Percentiles rank a stretch among this genome's conserved stretches.
Conservation (phyloP, 2,329 filamentous ascomycete species). For the Thyridium curvatum region DNA sequence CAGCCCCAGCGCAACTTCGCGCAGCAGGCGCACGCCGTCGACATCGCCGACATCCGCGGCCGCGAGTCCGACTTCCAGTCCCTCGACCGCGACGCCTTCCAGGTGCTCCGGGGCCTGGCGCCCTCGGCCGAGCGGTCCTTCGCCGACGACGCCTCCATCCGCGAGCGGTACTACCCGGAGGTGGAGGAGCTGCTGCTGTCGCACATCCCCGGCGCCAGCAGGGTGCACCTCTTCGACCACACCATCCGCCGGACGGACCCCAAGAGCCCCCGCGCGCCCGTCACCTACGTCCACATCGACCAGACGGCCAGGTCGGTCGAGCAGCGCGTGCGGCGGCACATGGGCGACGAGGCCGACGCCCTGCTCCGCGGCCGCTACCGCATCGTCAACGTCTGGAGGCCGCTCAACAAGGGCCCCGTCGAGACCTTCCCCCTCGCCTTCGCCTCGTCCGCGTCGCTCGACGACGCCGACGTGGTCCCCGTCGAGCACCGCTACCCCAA, state of each 20-base stretch:
- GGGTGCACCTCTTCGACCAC: constrained; percentile 78
- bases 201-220: constrained; percentile 58
- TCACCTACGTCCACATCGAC: constrained; percentile 73
- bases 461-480: constrained; percentile 58
- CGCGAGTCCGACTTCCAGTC: constrained; percentile 38
- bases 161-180: constrained; percentile 75
- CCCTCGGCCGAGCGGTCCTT: constrained; percentile 56
- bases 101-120: constrained; percentile 52
- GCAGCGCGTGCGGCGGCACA: constrained; percentile 61
- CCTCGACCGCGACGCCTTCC: constrained; percentile 55
- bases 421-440: constrained; percentile 64
- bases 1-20: constrained; percentile 60
- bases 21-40: constrained; percentile 40
- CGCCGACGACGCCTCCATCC: constrained; percentile 61
- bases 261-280: constrained; percentile 58
- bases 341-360: constrained; percentile 57
- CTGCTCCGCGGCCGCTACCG: constrained; percentile 66
- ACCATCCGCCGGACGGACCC: constrained; percentile 67
- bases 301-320: constrained; percentile 64
- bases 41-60: constrained; percentile 68
- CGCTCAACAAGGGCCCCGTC: constrained; percentile 51
- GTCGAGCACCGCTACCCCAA: constrained; percentile 69
- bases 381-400: constrained; percentile 84
- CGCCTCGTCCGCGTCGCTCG: constrained; percentile 56
- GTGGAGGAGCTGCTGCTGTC: constrained; percentile 66